Percentiles rank a stretch among this genome's conserved stretches.
phyloP scores from a whole-genome alignment of 2,329 filamentous ascomycete genomes.

The Colletotrichum sp. region DNA sequence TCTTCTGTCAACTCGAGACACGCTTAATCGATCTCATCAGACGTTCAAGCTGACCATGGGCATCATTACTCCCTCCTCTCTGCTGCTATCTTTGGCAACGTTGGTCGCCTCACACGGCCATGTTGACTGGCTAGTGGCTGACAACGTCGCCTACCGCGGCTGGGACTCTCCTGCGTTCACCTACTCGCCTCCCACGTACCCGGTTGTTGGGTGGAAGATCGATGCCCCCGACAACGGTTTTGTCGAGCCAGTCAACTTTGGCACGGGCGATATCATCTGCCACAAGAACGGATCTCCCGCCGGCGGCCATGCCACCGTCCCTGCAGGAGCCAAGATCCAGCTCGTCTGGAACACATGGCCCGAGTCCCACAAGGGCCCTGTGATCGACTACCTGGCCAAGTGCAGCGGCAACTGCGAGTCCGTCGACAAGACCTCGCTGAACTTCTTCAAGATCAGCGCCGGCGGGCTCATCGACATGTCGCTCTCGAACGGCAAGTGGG shows the following conservation, averaged over 20 bases:
- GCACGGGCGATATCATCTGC: slow-evolving; percentile 49
- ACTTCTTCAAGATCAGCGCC: slow-evolving; percentile 66
- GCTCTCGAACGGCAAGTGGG: slow-evolving; percentile 55
- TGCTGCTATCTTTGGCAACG: slow-evolving; percentile 25
- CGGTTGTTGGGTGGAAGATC: slow-evolving; percentile 36
- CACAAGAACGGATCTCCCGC: slow-evolving; percentile 43
- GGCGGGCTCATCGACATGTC: slow-evolving; percentile 53
- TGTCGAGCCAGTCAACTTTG: slow-evolving; percentile 47
- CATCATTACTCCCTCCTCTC: slow-evolving; percentile 3
- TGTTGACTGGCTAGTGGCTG: slow-evolving; percentile 32
- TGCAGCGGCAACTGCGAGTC: slow-evolving; percentile 55
- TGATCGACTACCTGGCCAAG: slow-evolving; percentile 65
- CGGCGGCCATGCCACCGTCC: slow-evolving; percentile 46
- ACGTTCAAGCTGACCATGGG: background rate
- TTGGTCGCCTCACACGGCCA: slow-evolving; percentile 34
- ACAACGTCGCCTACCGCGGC: slow-evolving; percentile 37
- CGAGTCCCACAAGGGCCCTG: slow-evolving; percentile 64
- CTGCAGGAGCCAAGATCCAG: slow-evolving; percentile 62
- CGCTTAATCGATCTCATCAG: background rate
- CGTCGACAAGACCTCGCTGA: slow-evolving; percentile 54
- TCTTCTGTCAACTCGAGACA: background rate
- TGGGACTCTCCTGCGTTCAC: slow-evolving; percentile 45
- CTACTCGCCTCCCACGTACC: slow-evolving; percentile 25
- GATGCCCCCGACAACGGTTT: slow-evolving; percentile 45
- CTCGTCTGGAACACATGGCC: slow-evolving; percentile 73